phyloP scores from a whole-genome alignment of 495 filamentous ascomycete species.

The Tuber melanosporum region DNA sequence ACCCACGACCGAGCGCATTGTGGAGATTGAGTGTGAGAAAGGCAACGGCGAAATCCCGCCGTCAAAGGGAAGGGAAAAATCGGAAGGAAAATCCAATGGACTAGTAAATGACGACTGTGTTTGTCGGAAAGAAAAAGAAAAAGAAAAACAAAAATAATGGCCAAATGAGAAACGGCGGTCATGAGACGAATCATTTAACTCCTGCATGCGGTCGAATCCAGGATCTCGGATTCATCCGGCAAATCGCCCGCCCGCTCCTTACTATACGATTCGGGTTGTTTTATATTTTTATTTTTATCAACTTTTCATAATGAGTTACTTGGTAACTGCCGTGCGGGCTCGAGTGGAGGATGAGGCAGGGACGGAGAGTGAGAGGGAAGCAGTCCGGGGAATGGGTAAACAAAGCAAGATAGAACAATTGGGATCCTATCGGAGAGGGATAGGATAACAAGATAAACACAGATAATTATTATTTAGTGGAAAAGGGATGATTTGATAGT shows the following conservation, averaged over 20 bases:
- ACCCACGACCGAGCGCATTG: not conserved
- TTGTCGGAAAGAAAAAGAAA: not conserved
- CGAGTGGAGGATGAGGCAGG: not conserved
- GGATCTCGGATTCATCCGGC: slow-evolving; percentile 5
- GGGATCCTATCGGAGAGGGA: not conserved
- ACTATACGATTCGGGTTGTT: not conserved
- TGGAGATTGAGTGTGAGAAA: not conserved
- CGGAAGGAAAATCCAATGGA: not conserved
- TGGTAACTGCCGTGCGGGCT: not conserved
- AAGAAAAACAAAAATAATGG: not conserved
- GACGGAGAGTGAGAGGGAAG: not conserved
- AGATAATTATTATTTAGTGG: not conserved
- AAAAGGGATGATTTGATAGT: not conserved
- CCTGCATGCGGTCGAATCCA: slow-evolving; percentile 3
- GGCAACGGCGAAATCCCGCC: not conserved
- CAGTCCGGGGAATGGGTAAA: not conserved
- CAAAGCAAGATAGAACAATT: not conserved
- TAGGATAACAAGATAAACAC: not conserved
- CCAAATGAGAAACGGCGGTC: slow-evolving; percentile 1
- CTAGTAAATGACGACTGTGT: not conserved
- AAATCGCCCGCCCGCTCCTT: not conserved
- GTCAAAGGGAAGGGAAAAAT: not conserved
- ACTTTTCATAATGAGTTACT: not conserved
- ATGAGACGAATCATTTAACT: slow-evolving; percentile 3
- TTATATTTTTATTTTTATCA: not conserved